Evolutionary conservation across 2,329 filamentous ascomycete genomes (phyloP).

Genomic region (Tolypocladium inflatum): DNA sequence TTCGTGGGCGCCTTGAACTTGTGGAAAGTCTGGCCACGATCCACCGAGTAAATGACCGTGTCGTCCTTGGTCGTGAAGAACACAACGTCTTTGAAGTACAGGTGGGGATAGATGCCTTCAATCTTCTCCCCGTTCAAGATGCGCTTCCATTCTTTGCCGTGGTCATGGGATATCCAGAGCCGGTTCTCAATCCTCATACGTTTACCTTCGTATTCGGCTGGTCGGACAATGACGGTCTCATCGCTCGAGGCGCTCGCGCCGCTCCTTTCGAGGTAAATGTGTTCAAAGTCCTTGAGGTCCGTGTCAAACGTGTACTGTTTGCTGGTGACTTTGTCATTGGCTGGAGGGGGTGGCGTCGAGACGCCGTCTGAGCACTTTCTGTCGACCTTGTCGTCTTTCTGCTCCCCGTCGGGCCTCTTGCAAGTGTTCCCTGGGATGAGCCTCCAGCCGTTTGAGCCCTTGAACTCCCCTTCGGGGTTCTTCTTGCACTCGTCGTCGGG

Average conservation of each 20-base stretch:
- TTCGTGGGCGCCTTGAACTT: conserved; percentile 61
- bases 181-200: conserved; percentile 33
- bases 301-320: conserved; percentile 55
- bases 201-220: conserved; percentile 24
- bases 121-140: conserved; percentile 64
- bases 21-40: conserved; percentile 67
- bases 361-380: conserved; percentile 61
- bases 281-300: conserved; percentile 39
- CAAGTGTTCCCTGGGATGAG: conserved; percentile 80
- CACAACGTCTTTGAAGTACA: conserved; percentile 72
- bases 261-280: conserved; percentile 71
- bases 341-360: conserved; percentile 37
- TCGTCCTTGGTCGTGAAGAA: conserved; percentile 70
- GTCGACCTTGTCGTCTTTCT: conserved; percentile 66
- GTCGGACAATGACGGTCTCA: conserved; percentile 59
- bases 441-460: conserved; percentile 82
- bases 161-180: conserved; percentile 70
- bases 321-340: conserved; percentile 56
- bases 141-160: conserved; percentile 76
- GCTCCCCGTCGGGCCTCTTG: conserved; percentile 46
- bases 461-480: conserved; percentile 60
- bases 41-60: conserved; percentile 67
- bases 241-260: conserved; percentile 54
- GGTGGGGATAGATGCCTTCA: conserved; percentile 63
- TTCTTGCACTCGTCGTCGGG: conserved; percentile 67